Evolutionary conservation across 768 basidiomycete species (phyloP), one percentile per base, ranked within the genome.

Genomic region (Lepiota brunneoincarnata): DNA sequence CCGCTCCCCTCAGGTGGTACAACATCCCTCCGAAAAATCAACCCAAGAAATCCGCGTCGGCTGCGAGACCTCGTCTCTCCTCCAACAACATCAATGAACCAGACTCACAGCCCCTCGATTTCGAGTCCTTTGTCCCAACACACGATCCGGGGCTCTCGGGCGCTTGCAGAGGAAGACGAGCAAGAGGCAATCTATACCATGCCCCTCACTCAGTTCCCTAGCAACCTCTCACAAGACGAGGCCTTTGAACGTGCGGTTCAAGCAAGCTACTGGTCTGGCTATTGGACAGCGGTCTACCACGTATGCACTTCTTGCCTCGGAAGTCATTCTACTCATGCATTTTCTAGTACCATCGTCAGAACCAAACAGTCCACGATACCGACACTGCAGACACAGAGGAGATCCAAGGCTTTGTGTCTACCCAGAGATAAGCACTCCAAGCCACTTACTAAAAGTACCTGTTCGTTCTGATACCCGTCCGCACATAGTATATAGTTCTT

Each of bases 251-350:
- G 83, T 44, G 91, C 89, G 4, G 59, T 91, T 62, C 79, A 76
- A 26, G 89, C 91, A 15, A 91, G 87, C 83, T 93, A 92, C 66
- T 92, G 91, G 90, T 75, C 78, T 20, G 91, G 90, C 17, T 93
- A 92, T 66, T 93, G 90, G 89, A 90, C 89, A 2, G 89, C 89
- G 1, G 78, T 91, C 43, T 92, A 91, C 63, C 86, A 92, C 65
- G 90, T 89, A 61, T 45, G 82, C 74, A 17, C 31, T 10, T 54
- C 12, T 50, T 14, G 46, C n/a, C 17, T 10, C 6, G 18, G 24
- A 9, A 15, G 36, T 42, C 28, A 24, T 10, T 42, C n/a, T 14
- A 31, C 20, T 50, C 24, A 51, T 24, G 11, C 17, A 17, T 18
- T 49, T 45, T 20, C n/a, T 28, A 57, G 48, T 52, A 35, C 38